A percentile compares a stretch with the other conserved stretches of the same genome.
Evolutionary conservation across 805 yeast species (phyloP).

Genomic region (Candida piceae): DNA sequence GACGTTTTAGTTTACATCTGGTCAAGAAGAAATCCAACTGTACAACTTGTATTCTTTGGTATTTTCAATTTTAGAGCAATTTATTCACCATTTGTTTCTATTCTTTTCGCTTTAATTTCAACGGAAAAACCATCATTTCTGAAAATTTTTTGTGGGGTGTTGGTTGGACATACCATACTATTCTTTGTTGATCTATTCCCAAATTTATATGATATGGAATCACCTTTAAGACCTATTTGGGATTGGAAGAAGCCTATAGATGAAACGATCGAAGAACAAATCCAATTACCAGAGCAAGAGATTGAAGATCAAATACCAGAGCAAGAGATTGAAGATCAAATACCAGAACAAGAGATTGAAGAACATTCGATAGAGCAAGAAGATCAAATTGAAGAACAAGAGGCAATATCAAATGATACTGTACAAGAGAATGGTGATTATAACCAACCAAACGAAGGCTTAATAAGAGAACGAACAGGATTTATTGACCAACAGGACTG

Average conservation of each 20-base stretch:
- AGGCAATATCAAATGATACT: too few species aligned
- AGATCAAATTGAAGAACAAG: neutral
- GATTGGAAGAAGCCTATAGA: constrained; percentile 18
- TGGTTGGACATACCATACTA: constrained; percentile 39
- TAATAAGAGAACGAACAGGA: too few species aligned
- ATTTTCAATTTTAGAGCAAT: constrained; percentile 37
- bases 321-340: neutral
- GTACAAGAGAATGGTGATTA: neutral
- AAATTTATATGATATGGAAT: constrained; percentile 27
- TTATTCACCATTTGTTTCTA: constrained; percentile 37
- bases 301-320: too few species aligned
- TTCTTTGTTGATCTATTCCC: constrained; percentile 40
- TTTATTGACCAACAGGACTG: too few species aligned
- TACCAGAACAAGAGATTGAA: neutral
- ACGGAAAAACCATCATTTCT: constrained; percentile 2
- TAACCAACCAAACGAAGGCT: neutral
- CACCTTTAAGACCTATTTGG: constrained; percentile 41
- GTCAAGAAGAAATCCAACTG: constrained; percentile 41
- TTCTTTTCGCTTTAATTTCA: constrained; percentile 19
- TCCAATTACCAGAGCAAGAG: neutral
- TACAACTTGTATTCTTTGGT: constrained; percentile 36
- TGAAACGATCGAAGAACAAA: neutral
- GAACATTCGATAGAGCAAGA: neutral
- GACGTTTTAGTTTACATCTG: constrained; percentile 39
- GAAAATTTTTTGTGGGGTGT: constrained; percentile 31